phyloP scores from a whole-genome alignment of 2,329 filamentous ascomycete species.

The Verticillium dahliae region DNA sequence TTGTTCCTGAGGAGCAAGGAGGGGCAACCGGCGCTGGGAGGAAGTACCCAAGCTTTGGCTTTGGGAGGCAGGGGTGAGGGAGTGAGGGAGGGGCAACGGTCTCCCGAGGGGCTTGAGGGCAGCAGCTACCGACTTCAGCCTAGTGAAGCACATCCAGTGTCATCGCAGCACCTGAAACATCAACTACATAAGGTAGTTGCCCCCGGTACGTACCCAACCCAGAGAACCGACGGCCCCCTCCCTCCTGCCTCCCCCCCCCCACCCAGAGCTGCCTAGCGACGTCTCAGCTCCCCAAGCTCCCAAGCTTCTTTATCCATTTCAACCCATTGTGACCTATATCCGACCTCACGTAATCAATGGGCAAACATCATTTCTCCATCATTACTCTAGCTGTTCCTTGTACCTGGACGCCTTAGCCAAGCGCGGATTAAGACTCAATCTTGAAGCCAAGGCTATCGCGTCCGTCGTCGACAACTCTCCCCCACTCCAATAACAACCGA shows the following conservation, averaged over 20 bases:
- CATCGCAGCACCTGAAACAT: not conserved
- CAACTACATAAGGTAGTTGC: not conserved
- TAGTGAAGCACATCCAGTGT: not conserved
- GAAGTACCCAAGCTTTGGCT: not conserved
- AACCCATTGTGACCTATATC: not conserved
- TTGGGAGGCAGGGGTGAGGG: not conserved
- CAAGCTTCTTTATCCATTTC: not conserved
- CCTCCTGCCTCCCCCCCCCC: not conserved
- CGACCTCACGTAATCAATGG: not conserved
- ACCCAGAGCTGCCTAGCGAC: not conserved
- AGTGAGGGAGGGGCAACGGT: not conserved
- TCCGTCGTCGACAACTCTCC: slow-evolving; percentile 57
- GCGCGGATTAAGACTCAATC: not conserved
- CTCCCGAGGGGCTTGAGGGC: not conserved
- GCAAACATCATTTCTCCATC: not conserved
- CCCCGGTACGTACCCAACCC: not conserved
- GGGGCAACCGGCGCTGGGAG: not conserved
- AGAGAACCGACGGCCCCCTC: not conserved
- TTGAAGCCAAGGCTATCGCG: slow-evolving; percentile 38
- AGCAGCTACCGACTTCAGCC: not conserved
- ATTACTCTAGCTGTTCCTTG: not conserved
- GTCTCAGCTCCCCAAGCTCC: not conserved
- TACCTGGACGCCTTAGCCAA: not conserved
- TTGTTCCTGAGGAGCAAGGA: not conserved
- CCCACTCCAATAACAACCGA: slow-evolving; percentile 72